phyloP scores from a whole-genome alignment of 495 filamentous ascomycete genomes.

The Penicillium cosmopolitanum region DNA sequence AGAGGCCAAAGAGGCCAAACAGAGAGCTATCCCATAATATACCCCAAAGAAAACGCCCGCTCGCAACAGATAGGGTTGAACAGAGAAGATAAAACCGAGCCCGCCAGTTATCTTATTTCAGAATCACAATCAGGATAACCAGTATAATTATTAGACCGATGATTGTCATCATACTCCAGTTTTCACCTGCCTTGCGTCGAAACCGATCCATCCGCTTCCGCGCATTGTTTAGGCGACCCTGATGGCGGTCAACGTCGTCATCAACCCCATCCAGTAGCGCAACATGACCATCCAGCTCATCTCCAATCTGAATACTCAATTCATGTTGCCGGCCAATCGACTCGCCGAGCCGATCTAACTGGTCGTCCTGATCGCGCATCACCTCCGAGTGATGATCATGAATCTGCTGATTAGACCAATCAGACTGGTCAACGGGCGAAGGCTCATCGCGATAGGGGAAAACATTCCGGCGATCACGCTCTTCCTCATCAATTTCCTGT shows the following conservation, averaged over 20 bases:
- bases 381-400: conserved; percentile 81
- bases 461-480: conserved; percentile 59
- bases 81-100: conserved; percentile 6
- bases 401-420: conserved; percentile 82
- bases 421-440: conserved; percentile 63
- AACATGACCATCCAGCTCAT: conserved; percentile 91
- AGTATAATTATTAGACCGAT: conserved; percentile 74
- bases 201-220: conserved; percentile 69
- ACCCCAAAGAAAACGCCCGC: conserved; percentile 31
- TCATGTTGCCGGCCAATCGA: conserved; percentile 92
- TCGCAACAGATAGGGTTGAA: conserved; percentile 18
- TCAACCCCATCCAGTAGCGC: conserved; percentile 89
- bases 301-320: conserved; percentile 92
- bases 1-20: conserved; percentile 6
- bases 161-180: conserved; percentile 79
- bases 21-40: conserved; percentile 9
- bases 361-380: conserved; percentile 85
- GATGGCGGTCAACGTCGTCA: conserved; percentile 77
- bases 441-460: conserved; percentile 70
- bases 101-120: conserved; percentile 58
- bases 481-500: conserved; percentile 44
- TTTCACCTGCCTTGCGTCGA: conserved; percentile 72
- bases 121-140: conserved; percentile 74
- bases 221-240: conserved; percentile 72
- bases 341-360: conserved; percentile 82